Conservation (phyloP, 2,329 filamentous ascomycete species). For the Juglanconis oblonga region DNA sequence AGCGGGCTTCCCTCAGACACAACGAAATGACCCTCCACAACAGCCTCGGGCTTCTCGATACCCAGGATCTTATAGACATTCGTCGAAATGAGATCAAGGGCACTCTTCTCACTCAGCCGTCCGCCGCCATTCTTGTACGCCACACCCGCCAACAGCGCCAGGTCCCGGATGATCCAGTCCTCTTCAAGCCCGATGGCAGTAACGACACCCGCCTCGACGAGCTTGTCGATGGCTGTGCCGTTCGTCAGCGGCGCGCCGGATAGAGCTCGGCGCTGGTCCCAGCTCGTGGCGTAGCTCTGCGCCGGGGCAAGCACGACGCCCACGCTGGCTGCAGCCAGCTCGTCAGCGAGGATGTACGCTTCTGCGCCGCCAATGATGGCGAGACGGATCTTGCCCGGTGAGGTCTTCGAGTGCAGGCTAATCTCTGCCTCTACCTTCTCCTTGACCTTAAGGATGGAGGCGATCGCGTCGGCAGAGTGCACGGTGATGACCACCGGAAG, state of each 20-base stretch:
- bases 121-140: conserved; percentile 57
- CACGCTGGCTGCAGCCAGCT: conserved; percentile 54
- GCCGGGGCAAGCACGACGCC: conserved; percentile 60
- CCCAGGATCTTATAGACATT: conserved; percentile 60
- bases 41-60: conserved; percentile 30
- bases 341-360: conserved; percentile 55
- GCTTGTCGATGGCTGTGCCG: conserved; percentile 56
- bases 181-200: conserved; percentile 58
- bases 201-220: conserved; percentile 57
- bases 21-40: conserved; percentile 49
- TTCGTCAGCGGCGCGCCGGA: conserved; percentile 65
- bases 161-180: conserved; percentile 60
- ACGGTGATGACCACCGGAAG: conserved; percentile 56
- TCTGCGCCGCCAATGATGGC: conserved; percentile 63
- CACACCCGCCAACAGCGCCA: conserved; percentile 59
- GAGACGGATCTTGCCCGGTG: conserved; percentile 39
- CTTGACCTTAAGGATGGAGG: conserved; percentile 58
- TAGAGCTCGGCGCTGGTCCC: conserved; percentile 62
- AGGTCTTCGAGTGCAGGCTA: conserved; percentile 16
- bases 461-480: conserved; percentile 63
- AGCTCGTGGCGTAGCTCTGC: conserved; percentile 50
- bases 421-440: conserved; percentile 46
- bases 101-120: conserved; percentile 49
- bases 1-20: conserved; percentile 63
- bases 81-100: conserved; percentile 53